These are phyloP conservation scores for Leishmania tropica DNA, from an alignment of 208 protist species.

Conservation along the genomic window DNA sequence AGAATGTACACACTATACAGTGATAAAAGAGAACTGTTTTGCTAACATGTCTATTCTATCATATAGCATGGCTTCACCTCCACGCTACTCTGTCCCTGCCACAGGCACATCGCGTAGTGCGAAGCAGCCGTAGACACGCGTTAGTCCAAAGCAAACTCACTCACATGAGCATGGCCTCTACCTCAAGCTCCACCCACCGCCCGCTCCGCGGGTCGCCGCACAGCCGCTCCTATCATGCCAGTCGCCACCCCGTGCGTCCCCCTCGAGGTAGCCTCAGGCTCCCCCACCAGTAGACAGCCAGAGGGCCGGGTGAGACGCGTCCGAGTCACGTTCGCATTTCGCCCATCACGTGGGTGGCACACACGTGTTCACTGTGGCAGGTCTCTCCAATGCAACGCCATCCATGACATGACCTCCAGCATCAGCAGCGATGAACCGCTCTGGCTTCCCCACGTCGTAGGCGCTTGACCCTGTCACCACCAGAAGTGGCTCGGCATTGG, in stretches of 20 bases:
- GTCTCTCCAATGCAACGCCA: not conserved
- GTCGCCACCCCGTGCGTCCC: not conserved
- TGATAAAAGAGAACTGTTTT: not conserved
- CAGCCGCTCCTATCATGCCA: not conserved
- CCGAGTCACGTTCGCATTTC: not conserved
- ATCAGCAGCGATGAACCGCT: not conserved
- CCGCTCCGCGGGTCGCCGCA: not conserved
- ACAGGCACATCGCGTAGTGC: not conserved
- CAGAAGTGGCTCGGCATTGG: not conserved
- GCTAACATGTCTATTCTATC: no score
- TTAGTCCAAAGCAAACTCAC: not conserved
- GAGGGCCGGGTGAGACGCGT: not conserved
- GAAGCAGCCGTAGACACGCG: not conserved
- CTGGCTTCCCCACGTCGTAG: not conserved
- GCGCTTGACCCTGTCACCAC: not conserved
- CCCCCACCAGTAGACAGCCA: not conserved
- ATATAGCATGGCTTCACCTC: not conserved
- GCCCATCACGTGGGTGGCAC: not conserved
- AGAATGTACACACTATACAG: constrained; percentile 23
- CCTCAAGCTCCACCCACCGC: not conserved
- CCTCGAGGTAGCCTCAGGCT: not conserved
- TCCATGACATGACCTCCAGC: not conserved
- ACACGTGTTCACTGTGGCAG: not conserved
- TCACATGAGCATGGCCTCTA: not conserved
- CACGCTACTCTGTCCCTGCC: not conserved